Evolutionary conservation across 129 eudicot genomes (phyloP), one percentile per base, ranked within the genome.

Genomic region (Logfia minima): DNA sequence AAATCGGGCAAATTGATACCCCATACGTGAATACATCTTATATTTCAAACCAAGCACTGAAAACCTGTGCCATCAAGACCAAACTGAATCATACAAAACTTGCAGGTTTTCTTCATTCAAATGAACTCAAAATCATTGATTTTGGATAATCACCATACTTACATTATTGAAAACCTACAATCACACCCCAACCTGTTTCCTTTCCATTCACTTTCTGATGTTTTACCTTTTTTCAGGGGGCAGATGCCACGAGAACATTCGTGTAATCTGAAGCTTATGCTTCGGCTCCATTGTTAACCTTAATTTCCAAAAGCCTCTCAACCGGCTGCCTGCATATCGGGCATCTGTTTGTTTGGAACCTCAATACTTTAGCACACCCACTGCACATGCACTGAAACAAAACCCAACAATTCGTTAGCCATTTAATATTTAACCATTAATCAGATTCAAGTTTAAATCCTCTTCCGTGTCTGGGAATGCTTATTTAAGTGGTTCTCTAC

Each of bases 321-420:
- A 95, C 89, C 24, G 92, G 92, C 75, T 95, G 99, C 75, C 97
- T 79, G 80, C 99, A 95, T 24, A 95, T 91, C 16, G 99, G 99
- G 74, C 99, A 95, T 35, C 96, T 75, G 79, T 95, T 91, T n/a
- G 99, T 91, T 82, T 95, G 97, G 64, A 91, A 88, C 90, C 99
- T 88, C 93, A 95, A 82, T 59, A 95, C 90, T 79, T 86, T 91
- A 6, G 99, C 99, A 75, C 99, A 95, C 65, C 86, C 97, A 66
- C 87, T 92, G 90, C 99, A 95, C 99, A 95, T 86, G 67, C 99
- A 95, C 97, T 95, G 92, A 34, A 67, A 65, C 75, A 52, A 61
- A 79, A 62, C 28, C 39, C 70, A 48, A 16, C 13, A 65, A 65
- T 16, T 65, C 11, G 18, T 65, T 14, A 65, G 70, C 70, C 45